Percentiles rank a stretch among this genome's conserved stretches.
These are phyloP conservation scores for Globisporangium lucens DNA, from an alignment of 352 stramenopile genomes.

Conservation along the genomic window DNA sequence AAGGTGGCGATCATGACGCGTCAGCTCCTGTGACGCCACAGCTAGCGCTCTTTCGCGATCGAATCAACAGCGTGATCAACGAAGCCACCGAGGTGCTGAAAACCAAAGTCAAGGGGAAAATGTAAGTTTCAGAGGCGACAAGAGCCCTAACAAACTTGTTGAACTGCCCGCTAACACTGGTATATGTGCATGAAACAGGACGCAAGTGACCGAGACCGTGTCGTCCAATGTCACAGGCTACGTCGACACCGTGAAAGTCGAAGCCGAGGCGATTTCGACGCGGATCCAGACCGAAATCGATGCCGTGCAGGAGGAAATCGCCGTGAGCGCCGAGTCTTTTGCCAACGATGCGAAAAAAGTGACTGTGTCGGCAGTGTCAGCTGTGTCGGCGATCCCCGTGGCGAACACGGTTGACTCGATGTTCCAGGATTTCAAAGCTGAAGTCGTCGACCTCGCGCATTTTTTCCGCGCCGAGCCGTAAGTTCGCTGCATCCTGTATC, in stretches of 20 bases:
- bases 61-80: constrained; percentile 50
- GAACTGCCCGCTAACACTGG: neutral
- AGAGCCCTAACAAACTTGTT: neutral
- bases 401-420: constrained; percentile 14
- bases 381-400: neutral
- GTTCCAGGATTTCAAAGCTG: constrained; percentile 18
- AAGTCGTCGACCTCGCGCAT: constrained; percentile 14
- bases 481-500: neutral
- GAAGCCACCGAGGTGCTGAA: constrained; percentile 43
- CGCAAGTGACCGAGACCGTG: constrained; percentile 54
- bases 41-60: constrained; percentile 38
- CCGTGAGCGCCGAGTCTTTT: constrained; percentile 19
- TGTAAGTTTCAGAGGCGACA: constrained; percentile 28
- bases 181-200: constrained; percentile 19
- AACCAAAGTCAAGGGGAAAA: constrained; percentile 46
- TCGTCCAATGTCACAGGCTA: constrained; percentile 51
- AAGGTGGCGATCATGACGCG: neutral
- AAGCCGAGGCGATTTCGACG: constrained; percentile 40
- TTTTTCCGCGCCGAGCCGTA: constrained; percentile 10
- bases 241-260: constrained; percentile 55
- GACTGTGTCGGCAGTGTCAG: neutral
- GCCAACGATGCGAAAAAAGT: constrained; percentile 13
- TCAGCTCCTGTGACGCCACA: constrained; percentile 15
- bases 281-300: constrained; percentile 50
- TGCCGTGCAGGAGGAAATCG: constrained; percentile 32